Conservation (phyloP, 495 filamentous ascomycete genomes). For the Neurospora sp. region DNA sequence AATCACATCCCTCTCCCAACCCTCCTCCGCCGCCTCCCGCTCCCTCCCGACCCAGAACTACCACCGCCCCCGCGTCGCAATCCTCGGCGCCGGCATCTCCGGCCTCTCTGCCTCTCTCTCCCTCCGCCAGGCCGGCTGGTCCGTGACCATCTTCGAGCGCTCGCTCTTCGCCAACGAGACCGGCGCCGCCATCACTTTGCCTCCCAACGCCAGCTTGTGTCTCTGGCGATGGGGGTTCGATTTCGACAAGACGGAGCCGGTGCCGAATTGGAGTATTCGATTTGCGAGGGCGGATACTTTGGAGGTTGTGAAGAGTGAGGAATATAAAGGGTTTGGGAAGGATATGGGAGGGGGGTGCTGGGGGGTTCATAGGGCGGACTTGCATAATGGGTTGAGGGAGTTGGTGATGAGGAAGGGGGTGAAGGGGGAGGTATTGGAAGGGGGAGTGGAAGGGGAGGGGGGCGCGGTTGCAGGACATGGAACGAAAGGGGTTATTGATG, state of each 20-base stretch:
- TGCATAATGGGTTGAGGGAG: conserved; percentile 40
- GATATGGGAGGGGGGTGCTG: conserved; percentile 13
- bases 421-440: background rate
- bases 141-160: conserved; percentile 43
- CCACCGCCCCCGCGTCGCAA: conserved; percentile 18
- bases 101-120: conserved; percentile 35
- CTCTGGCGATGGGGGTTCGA: conserved; percentile 40
- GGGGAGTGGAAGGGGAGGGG: background rate
- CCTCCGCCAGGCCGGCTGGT: conserved; percentile 36
- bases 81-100: conserved; percentile 28
- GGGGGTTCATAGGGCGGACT: conserved; percentile 43
- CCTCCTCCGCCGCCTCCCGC: background rate
- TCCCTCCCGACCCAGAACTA: background rate
- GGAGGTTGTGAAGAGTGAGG: conserved; percentile 10
- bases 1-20: no score
- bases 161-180: conserved; percentile 42
- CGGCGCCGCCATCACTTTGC: conserved; percentile 44
- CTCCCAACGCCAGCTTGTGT: conserved; percentile 36
- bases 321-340: conserved; percentile 23
- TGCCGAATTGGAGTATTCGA: conserved; percentile 19
- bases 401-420: conserved; percentile 24
- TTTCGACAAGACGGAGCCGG: conserved; percentile 21
- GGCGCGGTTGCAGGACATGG: background rate
- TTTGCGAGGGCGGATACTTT: conserved; percentile 21
- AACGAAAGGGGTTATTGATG: background rate